A percentile compares a stretch with the other conserved stretches of the same genome.
Conservation (phyloP, 768 basidiomycete genomes). For the Leucocoprinus leucothites region DNA sequence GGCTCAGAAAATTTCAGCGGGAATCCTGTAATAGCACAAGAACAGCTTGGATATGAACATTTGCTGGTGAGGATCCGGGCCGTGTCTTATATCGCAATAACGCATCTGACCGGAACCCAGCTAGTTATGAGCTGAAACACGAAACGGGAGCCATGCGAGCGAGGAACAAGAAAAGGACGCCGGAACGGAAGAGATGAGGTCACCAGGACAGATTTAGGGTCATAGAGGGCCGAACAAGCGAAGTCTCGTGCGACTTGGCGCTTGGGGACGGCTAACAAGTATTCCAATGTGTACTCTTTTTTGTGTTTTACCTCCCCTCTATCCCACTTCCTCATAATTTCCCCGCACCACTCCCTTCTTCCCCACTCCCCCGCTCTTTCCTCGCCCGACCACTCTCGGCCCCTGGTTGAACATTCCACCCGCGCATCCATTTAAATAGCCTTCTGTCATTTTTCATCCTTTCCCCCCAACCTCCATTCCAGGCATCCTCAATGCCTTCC, state of each 20-base stretch:
- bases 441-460: slow-evolving; percentile 13
- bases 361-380: background rate
- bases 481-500: background rate
- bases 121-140: background rate
- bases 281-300: background rate
- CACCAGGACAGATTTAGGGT: background rate
- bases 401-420: background rate
- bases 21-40: background rate
- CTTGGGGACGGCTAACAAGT: background rate
- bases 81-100: background rate
- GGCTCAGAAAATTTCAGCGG: background rate
- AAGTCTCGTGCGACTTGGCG: slow-evolving; percentile 1
- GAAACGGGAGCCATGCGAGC: background rate
- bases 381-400: background rate
- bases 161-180: background rate
- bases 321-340: background rate
- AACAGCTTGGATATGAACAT: background rate
- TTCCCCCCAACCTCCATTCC: background rate
- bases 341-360: background rate
- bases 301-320: slow-evolving; percentile 1
- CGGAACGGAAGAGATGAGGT: slow-evolving; percentile 2
- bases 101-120: background rate
- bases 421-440: background rate
- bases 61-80: background rate
- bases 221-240: background rate